Conservation (phyloP, 139 green algal genomes). For the Picochlorum costavermella region DNA sequence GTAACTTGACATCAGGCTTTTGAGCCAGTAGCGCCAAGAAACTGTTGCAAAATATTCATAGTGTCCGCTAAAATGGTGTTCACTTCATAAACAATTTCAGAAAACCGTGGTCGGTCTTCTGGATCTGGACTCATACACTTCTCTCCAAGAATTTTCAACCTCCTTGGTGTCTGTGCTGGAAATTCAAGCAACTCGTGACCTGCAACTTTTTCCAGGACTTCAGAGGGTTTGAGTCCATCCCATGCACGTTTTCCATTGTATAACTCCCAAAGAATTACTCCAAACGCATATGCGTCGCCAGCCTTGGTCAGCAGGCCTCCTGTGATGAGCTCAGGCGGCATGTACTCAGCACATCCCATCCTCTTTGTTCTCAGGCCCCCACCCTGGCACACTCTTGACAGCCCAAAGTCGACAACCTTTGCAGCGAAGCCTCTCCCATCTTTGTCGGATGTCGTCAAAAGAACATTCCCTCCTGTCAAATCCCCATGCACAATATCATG, state of each 20-base stretch:
- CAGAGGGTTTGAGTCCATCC: slow-evolving; percentile 31
- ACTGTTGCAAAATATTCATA: slow-evolving; percentile 30
- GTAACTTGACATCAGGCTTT: background rate
- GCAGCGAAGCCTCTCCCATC: slow-evolving; percentile 24
- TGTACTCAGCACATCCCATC: slow-evolving; percentile 35
- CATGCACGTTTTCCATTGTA: slow-evolving; percentile 29
- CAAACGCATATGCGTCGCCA: slow-evolving; percentile 39
- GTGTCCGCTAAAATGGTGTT: slow-evolving; percentile 27
- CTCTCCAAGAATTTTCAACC: slow-evolving; percentile 26
- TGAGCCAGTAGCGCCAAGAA: slow-evolving; percentile 11
- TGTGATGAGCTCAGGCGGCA: slow-evolving; percentile 33
- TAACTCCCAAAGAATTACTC: slow-evolving; percentile 36
- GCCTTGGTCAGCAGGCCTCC: slow-evolving; percentile 28
- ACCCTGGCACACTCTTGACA: slow-evolving; percentile 40
- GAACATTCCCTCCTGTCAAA: slow-evolving; percentile 30
- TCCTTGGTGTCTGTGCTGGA: slow-evolving; percentile 27
- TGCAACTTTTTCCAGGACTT: slow-evolving; percentile 33
- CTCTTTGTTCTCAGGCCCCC: slow-evolving; percentile 22
- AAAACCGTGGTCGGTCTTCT: slow-evolving; percentile 19
- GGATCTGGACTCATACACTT: slow-evolving; percentile 25
- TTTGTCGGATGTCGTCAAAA: slow-evolving; percentile 26
- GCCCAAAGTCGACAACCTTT: slow-evolving; percentile 66
- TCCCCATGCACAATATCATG: slow-evolving; percentile 36
- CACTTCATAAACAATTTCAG: slow-evolving; percentile 28
- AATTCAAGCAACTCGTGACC: slow-evolving; percentile 32